A percentile compares a stretch with the other conserved stretches of the same genome.
Conservation (phyloP, 2,329 filamentous ascomycete genomes). For the Epichloe sp. region DNA sequence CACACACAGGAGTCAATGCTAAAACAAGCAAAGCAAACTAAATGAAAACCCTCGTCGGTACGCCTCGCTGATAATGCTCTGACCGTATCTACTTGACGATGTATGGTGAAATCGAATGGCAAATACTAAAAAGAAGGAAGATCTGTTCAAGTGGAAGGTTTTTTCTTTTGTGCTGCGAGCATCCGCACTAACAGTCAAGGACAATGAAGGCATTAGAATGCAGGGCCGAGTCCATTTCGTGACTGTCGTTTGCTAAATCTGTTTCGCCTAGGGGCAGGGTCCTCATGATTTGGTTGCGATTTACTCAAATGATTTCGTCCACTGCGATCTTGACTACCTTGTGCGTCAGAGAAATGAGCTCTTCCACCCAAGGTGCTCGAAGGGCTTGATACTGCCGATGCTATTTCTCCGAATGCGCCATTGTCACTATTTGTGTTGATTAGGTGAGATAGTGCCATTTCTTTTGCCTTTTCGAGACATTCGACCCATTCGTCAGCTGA, state of each 20-base stretch:
- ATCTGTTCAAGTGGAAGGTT: neutral
- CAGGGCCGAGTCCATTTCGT: conserved; percentile 83
- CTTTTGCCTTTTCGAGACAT: conserved; percentile 70
- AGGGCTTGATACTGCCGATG: conserved; percentile 62
- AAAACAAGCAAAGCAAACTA: conserved; percentile 5
- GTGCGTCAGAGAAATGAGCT: conserved; percentile 38
- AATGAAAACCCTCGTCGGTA: conserved; percentile 17
- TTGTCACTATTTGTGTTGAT: conserved; percentile 54
- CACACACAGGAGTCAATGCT: neutral
- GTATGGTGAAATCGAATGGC: neutral
- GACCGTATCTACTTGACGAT: conserved; percentile 9
- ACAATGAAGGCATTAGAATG: conserved; percentile 43
- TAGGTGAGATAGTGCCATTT: conserved; percentile 67
- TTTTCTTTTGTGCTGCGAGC: neutral
- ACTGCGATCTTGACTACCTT: conserved; percentile 35
- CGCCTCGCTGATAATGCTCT: conserved; percentile 22
- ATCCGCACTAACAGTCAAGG: neutral
- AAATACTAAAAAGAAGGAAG: neutral
- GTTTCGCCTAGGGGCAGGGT: conserved; percentile 40
- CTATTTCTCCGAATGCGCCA: conserved; percentile 53
- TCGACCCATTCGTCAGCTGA: conserved; percentile 89
- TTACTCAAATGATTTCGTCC: conserved; percentile 46
- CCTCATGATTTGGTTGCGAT: conserved; percentile 42
- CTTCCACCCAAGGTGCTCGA: conserved; percentile 56
- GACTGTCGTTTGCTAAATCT: conserved; percentile 87